Evolutionary conservation across 2,329 filamentous ascomycete species (phyloP).

Genomic region (Tolypocladium ophioglossoides): DNA sequence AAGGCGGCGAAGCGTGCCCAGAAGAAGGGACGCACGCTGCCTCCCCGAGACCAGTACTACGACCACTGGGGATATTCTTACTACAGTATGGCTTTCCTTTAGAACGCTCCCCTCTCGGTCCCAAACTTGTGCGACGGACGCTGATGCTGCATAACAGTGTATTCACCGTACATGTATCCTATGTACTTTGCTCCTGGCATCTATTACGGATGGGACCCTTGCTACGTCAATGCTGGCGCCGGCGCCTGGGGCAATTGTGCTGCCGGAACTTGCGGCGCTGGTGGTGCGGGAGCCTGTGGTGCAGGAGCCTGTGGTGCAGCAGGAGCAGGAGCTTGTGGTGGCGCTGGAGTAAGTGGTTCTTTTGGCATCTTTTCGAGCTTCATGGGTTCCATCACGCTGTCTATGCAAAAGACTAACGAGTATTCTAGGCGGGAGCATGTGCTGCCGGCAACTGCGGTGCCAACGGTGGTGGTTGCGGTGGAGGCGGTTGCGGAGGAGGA

Average conservation of each 20-base stretch:
- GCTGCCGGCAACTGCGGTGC: neutral
- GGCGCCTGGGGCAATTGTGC: slow-evolving; percentile 29
- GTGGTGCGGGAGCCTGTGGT: slow-evolving; percentile 24
- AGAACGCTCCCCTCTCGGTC: neutral
- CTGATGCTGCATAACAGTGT: slow-evolving; percentile 17
- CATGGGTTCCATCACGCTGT: neutral
- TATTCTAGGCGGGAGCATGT: neutral
- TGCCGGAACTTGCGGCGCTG: slow-evolving; percentile 35
- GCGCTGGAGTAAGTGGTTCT: neutral
- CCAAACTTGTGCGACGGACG: too few relatives aligned
- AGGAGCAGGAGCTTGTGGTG: neutral
- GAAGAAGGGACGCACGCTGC: slow-evolving; percentile 37
- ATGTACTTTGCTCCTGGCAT: slow-evolving; percentile 30
- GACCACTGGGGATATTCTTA: slow-evolving; percentile 45
- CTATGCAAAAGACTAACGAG: neutral
- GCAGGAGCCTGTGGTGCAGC: neutral
- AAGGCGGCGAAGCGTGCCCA: slow-evolving; percentile 40
- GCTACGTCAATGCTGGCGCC: slow-evolving; percentile 17
- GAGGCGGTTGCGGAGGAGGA: neutral
- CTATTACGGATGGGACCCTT: slow-evolving; percentile 35
- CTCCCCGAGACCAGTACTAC: slow-evolving; percentile 37
- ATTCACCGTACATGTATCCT: slow-evolving; percentile 34
- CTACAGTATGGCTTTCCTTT: slow-evolving; percentile 19
- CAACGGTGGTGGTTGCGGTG: slow-evolving; percentile 1
- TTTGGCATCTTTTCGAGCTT: neutral